These are phyloP conservation scores for Stemphylium vesicarium DNA, from an alignment of 2,329 filamentous ascomycete genomes.

Conservation along the genomic window DNA sequence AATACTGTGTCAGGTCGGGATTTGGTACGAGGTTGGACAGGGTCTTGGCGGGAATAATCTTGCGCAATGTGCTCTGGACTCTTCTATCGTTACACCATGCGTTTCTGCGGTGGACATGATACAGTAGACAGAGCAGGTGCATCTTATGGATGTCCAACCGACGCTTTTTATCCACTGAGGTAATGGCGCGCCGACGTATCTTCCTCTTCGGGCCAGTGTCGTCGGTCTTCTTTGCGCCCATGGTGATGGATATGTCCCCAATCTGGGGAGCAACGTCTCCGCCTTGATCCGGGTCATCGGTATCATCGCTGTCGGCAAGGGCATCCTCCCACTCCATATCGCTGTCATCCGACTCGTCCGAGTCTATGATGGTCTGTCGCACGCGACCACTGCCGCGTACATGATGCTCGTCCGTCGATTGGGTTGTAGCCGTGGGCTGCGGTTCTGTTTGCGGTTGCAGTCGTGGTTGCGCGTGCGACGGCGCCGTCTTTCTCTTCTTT, in stretches of 20 bases:
- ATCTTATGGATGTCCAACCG: conserved; percentile 83
- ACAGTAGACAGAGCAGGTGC: conserved; percentile 82
- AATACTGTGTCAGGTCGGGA: conserved; percentile 72
- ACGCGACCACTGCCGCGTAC: conserved; percentile 26
- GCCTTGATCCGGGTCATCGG: conserved; percentile 30
- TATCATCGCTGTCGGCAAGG: conserved; percentile 36
- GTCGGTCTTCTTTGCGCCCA: conserved; percentile 42
- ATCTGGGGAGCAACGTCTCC: conserved; percentile 40
- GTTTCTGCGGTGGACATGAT: conserved; percentile 79
- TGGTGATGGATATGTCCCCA: conserved; percentile 50
- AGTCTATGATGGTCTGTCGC: conserved; percentile 49
- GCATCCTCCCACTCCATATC: conserved; percentile 69
- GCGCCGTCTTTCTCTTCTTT: conserved; percentile 46
- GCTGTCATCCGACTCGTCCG: conserved; percentile 64
- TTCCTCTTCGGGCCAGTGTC: conserved; percentile 43
- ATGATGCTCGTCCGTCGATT: conserved; percentile 17
- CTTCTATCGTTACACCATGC: conserved; percentile 82
- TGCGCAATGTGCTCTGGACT: conserved; percentile 63
- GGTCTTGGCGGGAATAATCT: conserved; percentile 70
- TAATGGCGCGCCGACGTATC: conserved; percentile 59
- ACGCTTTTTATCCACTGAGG: conserved; percentile 62
- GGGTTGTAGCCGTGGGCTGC: neutral
- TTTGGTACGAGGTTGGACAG: conserved; percentile 72
- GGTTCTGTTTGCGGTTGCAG: neutral
- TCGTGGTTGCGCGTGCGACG: neutral